These are phyloP conservation scores for Saccharomyces pastorianus DNA, from an alignment of 1,139 yeast species.

Conservation along the genomic window DNA sequence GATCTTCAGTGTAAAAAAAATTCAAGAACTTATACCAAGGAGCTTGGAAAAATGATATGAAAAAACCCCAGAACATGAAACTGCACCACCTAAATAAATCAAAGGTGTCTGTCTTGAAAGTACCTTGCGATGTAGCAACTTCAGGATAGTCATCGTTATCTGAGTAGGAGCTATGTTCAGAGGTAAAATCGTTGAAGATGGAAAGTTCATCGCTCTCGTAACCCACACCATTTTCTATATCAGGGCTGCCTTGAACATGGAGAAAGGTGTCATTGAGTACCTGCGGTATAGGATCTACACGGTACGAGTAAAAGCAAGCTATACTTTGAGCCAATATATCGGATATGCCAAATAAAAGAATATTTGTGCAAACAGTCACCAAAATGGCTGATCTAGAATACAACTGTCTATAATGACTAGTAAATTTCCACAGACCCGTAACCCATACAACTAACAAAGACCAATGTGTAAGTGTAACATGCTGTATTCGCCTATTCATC, in stretches of 20 bases:
- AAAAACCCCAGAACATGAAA: conserved; percentile 81
- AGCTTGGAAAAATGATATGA: conserved; percentile 75
- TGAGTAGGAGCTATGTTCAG: conserved; percentile 3
- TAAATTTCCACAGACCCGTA: conserved; percentile 43
- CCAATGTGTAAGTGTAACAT: conserved; percentile 47
- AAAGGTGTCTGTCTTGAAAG: conserved; percentile 38
- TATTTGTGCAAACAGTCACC: conserved; percentile 77
- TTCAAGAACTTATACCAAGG: conserved; percentile 85
- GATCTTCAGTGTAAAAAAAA: conserved; percentile 67
- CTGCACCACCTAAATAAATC: conserved; percentile 66
- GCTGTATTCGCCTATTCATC: background rate
- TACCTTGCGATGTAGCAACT: conserved; percentile 14
- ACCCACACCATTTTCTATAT: conserved; percentile 1
- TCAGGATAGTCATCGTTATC: conserved; percentile 4
- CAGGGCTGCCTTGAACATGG: conserved; percentile 16
- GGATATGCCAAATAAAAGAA: conserved; percentile 77
- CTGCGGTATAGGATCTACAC: conserved; percentile 31
- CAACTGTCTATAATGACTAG: conserved; percentile 52
- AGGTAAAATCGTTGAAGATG: conserved; percentile 2
- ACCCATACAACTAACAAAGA: conserved; percentile 43
- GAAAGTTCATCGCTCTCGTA: conserved; percentile 11
- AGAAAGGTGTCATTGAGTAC: conserved; percentile 29
- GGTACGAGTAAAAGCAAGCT: conserved; percentile 17
- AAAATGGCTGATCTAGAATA: conserved; percentile 60
- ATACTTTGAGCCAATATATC: conserved; percentile 74